phyloP scores from a whole-genome alignment of 768 basidiomycete species.

The Leucosporidium creatinivorum region DNA sequence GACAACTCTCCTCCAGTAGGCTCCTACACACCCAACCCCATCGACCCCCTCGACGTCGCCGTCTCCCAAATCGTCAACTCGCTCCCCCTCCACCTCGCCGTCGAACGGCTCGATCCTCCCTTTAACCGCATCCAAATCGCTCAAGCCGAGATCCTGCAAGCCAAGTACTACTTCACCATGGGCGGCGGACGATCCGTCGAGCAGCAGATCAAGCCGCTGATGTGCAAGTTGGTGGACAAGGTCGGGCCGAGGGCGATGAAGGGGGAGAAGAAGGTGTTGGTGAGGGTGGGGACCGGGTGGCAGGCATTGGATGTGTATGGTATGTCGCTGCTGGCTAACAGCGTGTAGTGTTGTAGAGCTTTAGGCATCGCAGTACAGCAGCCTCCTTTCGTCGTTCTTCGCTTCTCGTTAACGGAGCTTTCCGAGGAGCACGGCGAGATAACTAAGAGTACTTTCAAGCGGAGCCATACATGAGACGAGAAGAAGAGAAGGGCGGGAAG shows the following conservation, averaged over 20 bases:
- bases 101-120: conserved; percentile 75
- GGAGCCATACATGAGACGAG: too few species aligned
- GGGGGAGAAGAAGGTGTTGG: conserved; percentile 76
- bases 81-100: conserved; percentile 56
- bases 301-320: conserved; percentile 19
- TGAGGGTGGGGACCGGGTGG: conserved; percentile 63
- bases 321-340: neutral
- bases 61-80: conserved; percentile 55
- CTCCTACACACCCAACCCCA: conserved; percentile 41
- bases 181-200: neutral
- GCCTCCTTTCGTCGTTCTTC: too few species aligned
- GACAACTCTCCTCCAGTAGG: conserved; percentile 2
- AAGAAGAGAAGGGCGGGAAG: too few species aligned
- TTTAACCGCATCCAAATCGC: conserved; percentile 52
- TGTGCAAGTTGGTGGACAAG: conserved; percentile 70
- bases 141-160: conserved; percentile 63
- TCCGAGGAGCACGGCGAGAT: too few species aligned
- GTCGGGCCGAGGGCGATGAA: conserved; percentile 51
- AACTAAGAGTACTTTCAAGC: too few species aligned
- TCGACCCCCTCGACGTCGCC: neutral
- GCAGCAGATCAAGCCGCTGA: conserved; percentile 63
- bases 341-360: neutral
- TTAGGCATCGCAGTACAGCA: too few species aligned
- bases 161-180: conserved; percentile 62
- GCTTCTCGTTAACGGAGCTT: too few species aligned